Base-by-base conservation (phyloP, 371 early-diverging fungal species). In the Lichtheimia ornata region DNA sequence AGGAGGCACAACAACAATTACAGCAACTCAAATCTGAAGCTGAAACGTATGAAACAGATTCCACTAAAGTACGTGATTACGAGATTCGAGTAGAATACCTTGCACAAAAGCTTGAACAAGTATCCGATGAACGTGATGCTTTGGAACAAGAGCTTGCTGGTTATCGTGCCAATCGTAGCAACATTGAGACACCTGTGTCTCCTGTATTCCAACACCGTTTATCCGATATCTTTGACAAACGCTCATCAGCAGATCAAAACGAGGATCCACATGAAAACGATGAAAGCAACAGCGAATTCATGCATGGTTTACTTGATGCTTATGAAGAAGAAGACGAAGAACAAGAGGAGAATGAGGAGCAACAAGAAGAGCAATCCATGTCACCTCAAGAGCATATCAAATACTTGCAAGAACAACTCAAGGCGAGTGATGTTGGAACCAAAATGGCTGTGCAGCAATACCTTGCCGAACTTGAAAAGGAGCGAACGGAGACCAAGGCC, bases 31-130 rank as follows among this genome's bases (percentile, higher is more conserved):
- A 75, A 65, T n/a, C 53, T 12, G 62, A 73, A 7, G 66, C 72
- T 9, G 75, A 71, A 45, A 59, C 63, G 18, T 66, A 63, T 40
- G 61, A 63, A n/a, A 67, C 69, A 11, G 74, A 70, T 56, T 53
- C 71, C 1, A 78, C 78, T 4, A 78, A 78, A 64, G 75, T 72
- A 3, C 53, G 78, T 24, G 78, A 78, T 51, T 74, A 73, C 49
- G 75, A 78, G 40, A 75, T 78, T 7, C 71, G 79, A 24, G 73
- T 78, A 9, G 75, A 75, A 53, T 78, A 74, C 40, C 56, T 78
- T 17, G 68, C 73, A 4, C 62, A 70, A n/a, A 73, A 74, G 43
- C 56, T 78, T 17, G 77, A 76, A 17, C 80, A 76, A 40, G 64
- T 73, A 1, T 69, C 77, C 5, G 70, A 72, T 53, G 77, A 80